Percentiles rank a stretch among this genome's conserved stretches.
Conservation (phyloP, 2,329 filamentous ascomycete species). For the Sclerotinia minor region DNA sequence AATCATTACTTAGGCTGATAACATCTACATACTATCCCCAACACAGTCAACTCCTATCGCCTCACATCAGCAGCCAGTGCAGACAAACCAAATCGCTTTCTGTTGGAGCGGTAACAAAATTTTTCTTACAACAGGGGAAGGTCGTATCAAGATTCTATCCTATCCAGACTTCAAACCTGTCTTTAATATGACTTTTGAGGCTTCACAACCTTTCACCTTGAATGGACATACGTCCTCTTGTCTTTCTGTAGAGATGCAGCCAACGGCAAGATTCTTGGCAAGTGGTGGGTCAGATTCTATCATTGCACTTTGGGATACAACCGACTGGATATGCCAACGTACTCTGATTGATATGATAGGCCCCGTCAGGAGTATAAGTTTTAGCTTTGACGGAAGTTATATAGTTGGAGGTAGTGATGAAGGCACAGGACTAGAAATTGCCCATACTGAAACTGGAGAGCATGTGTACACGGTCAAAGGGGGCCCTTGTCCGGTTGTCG, state of each 20-base stretch:
- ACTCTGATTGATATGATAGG: constrained; percentile 69
- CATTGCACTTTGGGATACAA: constrained; percentile 75
- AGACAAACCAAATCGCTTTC: constrained; percentile 73
- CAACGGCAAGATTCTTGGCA: constrained; percentile 69
- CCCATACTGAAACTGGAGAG: constrained; percentile 73
- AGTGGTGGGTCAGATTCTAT: constrained; percentile 75
- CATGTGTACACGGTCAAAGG: constrained; percentile 72
- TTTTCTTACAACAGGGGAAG: constrained; percentile 70
- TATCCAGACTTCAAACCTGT: constrained; percentile 64
- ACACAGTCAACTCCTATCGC: constrained; percentile 56
- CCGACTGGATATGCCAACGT: constrained; percentile 72
- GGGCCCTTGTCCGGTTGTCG: constrained; percentile 62
- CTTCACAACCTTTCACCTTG: constrained; percentile 56
- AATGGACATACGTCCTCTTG: constrained; percentile 74
- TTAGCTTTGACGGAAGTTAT: constrained; percentile 76
- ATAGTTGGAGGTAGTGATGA: constrained; percentile 74
- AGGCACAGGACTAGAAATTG: constrained; percentile 66
- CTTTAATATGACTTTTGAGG: constrained; percentile 49
- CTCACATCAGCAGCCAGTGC: constrained; percentile 59
- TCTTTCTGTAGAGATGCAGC: constrained; percentile 67
- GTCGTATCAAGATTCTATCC: constrained; percentile 67
- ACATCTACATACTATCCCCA: constrained; percentile 62
- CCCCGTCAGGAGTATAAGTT: constrained; percentile 68
- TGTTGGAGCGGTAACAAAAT: constrained; percentile 71
- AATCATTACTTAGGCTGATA: constrained; percentile 53